Base-by-base conservation (phyloP, 208 protist genomes). In the Herpetomonas tarakana region DNA sequence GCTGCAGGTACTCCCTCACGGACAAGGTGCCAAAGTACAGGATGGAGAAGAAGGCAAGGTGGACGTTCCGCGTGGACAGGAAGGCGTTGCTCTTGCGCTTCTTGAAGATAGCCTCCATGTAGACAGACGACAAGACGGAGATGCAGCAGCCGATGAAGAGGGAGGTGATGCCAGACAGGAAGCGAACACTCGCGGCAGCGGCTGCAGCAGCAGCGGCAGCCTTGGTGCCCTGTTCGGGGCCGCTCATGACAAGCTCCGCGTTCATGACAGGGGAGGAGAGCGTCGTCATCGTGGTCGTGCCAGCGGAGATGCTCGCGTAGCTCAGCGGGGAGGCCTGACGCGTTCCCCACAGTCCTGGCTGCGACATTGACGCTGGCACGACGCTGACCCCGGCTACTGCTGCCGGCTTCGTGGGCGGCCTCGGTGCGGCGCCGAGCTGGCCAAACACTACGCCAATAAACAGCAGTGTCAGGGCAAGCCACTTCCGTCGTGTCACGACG, bases 21-120 rank as follows among this genome's bases (percentile, higher is more conserved):
- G 9, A 57, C 25, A 54, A 68, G 44, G 6, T 57, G 54, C 2
- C 38, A 25, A 79, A 65, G 31, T 72, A 83, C 22, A 73, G 45
- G 21, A 65, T 16, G 0, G 76, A 78, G 35, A 83, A 81, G 35
- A 75, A 65, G n/a, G 70, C 63, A 29, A 79, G 64, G 47, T 83
- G 71, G 19, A 74, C 24, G 58, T 81, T 87, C 21, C 72, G 65
- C 0, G 62, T 54, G 0, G 66, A 67, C 4, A 78, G 45, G 24
- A 19, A n/a, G 6, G 63, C 63, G 9, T 39, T 25, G 47, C 31
- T 58, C 19, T 58, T 35, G n/a, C 72, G 72, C 52, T 69, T 67
- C 62, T 92, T 92, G 50, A 88, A 69, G 18, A 92, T 52, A 3
- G 46, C 59, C 65, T 89, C 85, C 53, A 84, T 61, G 29, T 81